Conservation (phyloP, 345 rosid genomes). For the Eucalyptus paniculata region DNA sequence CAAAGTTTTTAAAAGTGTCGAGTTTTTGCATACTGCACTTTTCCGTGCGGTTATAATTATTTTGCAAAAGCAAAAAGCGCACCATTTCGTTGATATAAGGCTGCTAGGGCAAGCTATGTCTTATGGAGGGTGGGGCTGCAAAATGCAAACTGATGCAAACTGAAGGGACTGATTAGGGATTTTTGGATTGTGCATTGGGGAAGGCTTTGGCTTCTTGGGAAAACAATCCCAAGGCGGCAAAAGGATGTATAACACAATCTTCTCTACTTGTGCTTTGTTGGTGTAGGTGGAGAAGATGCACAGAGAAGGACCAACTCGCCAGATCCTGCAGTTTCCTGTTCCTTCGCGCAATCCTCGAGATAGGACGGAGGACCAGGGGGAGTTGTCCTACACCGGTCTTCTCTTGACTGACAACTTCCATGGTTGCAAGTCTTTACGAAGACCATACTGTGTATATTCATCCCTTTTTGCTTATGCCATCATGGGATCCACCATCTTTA, state of each 20-base stretch:
- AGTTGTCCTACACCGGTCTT: no score
- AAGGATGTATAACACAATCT: no score
- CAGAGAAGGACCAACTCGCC: no score
- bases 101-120: neutral
- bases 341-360: no score
- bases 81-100: neutral
- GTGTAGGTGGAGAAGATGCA: no score
- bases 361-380: no score
- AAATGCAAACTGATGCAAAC: neutral
- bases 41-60: neutral
- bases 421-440: no score
- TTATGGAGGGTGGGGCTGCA: neutral
- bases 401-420: no score
- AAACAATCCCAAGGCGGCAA: neutral
- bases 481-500: neutral
- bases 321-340: no score
- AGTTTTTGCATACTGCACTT: neutral
- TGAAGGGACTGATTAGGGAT: neutral
- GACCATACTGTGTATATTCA: no score
- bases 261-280: neutral
- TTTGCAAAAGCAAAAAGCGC: no score
- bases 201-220: neutral
- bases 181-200: neutral
- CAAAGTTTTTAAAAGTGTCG: neutral
- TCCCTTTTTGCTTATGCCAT: no score